Conservation (phyloP, 2,329 filamentous ascomycete species). For the Trichoderma oligosporum region DNA sequence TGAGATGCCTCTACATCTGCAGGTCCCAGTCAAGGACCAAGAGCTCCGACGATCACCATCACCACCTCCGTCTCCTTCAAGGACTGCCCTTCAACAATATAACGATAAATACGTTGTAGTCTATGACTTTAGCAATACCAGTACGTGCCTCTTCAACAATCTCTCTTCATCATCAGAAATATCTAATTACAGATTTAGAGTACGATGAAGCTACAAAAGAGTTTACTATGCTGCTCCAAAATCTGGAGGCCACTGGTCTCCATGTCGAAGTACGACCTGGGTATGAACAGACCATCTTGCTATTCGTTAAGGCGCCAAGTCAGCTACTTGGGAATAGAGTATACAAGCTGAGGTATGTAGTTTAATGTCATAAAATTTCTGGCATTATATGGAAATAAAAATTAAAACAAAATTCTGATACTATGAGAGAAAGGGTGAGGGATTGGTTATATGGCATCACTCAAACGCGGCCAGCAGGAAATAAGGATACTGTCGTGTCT, state of each 20-base stretch:
- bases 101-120: constrained; percentile 42
- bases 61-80: constrained; percentile 4
- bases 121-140: constrained; percentile 37
- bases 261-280: constrained; percentile 70
- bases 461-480: constrained; percentile 56
- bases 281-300: constrained; percentile 60
- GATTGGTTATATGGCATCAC: constrained; percentile 73
- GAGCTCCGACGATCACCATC: constrained; percentile 5
- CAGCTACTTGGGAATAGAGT: constrained; percentile 61
- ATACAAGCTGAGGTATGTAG: constrained; percentile 59
- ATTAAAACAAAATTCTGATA: constrained; percentile 5
- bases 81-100: constrained; percentile 20
- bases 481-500: constrained; percentile 51
- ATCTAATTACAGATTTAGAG: constrained; percentile 26
- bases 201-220: constrained; percentile 34
- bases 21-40: constrained; percentile 7
- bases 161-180: background rate
- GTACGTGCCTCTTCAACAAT: constrained; percentile 29
- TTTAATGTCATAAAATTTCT: too few species aligned
- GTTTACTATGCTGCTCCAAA: constrained; percentile 48
- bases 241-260: constrained; percentile 60
- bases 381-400: background rate
- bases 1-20: constrained; percentile 13
- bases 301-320: constrained; percentile 63
- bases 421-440: constrained; percentile 51